phyloP scores from a whole-genome alignment of 805 yeast genomes.

The Kluyveromyces starmeri region DNA sequence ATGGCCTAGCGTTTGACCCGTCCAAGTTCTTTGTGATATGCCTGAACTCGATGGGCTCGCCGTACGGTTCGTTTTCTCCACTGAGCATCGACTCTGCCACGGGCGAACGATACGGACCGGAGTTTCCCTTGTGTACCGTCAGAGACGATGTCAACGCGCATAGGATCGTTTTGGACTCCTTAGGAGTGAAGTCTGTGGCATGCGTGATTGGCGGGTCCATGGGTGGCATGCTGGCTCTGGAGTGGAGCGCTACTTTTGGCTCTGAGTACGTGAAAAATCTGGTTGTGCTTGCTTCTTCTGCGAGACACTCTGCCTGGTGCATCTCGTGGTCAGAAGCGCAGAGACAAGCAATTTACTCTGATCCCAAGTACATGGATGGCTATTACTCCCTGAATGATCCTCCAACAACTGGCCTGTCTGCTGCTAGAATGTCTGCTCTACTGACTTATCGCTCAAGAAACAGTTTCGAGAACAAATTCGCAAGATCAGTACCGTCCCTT shows the following conservation, averaged over 20 bases:
- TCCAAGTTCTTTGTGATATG: slow-evolving; percentile 78
- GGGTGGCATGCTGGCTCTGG: slow-evolving; percentile 97
- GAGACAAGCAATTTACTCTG: slow-evolving; percentile 90
- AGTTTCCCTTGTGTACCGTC: slow-evolving; percentile 88
- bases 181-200: slow-evolving; percentile 75
- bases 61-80: slow-evolving; percentile 94
- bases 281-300: slow-evolving; percentile 87
- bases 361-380: slow-evolving; percentile 89
- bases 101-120: slow-evolving; percentile 79
- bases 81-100: slow-evolving; percentile 72
- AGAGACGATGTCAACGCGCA: slow-evolving; percentile 86
- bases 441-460: slow-evolving; percentile 88
- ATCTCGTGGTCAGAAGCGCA: slow-evolving; percentile 99
- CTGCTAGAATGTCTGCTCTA: slow-evolving; percentile 96
- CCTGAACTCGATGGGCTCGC: slow-evolving; percentile 88
- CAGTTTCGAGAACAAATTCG: slow-evolving; percentile 84
- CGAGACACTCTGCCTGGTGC: slow-evolving; percentile 96
- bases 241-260: slow-evolving; percentile 58
- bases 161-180: slow-evolving; percentile 60
- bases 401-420: slow-evolving; percentile 80
- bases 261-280: slow-evolving; percentile 62
- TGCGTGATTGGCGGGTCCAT: slow-evolving; percentile 92
- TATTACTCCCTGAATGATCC: slow-evolving; percentile 71
- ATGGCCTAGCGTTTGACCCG: slow-evolving; percentile 78
- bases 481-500: slow-evolving; percentile 61